Evolutionary conservation across 495 filamentous ascomycete species (phyloP).

Genomic region (Hypoxylon cercidicola): DNA sequence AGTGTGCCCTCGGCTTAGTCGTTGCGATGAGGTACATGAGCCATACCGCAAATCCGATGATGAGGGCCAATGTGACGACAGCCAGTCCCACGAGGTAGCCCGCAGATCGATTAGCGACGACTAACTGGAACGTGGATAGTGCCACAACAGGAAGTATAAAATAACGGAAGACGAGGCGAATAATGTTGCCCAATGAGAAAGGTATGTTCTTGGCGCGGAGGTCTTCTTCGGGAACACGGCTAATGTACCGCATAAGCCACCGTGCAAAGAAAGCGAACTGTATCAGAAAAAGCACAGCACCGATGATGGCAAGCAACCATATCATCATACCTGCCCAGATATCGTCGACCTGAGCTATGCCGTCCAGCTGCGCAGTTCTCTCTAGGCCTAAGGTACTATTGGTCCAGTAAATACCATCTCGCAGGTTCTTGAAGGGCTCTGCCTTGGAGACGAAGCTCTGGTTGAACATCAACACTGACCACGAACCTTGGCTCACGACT

Average conservation of each 20-base stretch:
- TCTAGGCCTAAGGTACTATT: slow-evolving; percentile 81
- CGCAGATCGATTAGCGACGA: slow-evolving; percentile 74
- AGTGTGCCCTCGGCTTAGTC: slow-evolving; percentile 81
- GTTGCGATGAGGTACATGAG: slow-evolving; percentile 79
- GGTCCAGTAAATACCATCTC: slow-evolving; percentile 85
- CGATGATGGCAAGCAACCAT: slow-evolving; percentile 82
- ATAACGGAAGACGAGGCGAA: slow-evolving; percentile 91
- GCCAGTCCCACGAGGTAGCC: slow-evolving; percentile 76
- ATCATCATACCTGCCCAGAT: slow-evolving; percentile 93
- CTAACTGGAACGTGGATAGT: slow-evolving; percentile 88
- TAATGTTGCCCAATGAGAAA: slow-evolving; percentile 87
- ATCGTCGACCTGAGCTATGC: slow-evolving; percentile 78
- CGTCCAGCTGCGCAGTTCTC: slow-evolving; percentile 81
- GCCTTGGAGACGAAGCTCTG: slow-evolving; percentile 81
- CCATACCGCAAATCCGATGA: slow-evolving; percentile 80
- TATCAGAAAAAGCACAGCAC: slow-evolving; percentile 70
- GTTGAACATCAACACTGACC: slow-evolving; percentile 94
- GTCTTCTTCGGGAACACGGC: slow-evolving; percentile 82
- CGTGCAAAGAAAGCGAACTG: slow-evolving; percentile 80
- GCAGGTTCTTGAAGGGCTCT: slow-evolving; percentile 68
- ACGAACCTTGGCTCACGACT: slow-evolving; percentile 83
- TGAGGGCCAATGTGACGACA: slow-evolving; percentile 73
- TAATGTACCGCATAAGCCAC: slow-evolving; percentile 76
- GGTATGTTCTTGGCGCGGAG: slow-evolving; percentile 90
- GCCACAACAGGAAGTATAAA: slow-evolving; percentile 88